Base-by-base conservation (phyloP, 2,329 filamentous ascomycete genomes). In the Colletotrichum liaoningense region DNA sequence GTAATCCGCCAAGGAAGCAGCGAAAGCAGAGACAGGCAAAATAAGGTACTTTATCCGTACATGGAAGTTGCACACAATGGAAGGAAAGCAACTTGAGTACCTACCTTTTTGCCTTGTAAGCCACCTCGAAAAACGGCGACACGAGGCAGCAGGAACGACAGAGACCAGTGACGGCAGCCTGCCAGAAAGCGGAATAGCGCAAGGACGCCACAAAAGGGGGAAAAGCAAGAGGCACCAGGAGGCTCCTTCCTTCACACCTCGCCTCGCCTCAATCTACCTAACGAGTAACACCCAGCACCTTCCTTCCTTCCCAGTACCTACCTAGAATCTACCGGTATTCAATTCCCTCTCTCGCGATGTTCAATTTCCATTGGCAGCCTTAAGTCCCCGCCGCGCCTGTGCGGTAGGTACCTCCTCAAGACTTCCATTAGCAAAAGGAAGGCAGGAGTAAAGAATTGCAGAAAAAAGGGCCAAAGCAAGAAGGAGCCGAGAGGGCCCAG, bases 391-490 rank as follows among this genome's bases (percentile, higher is more conserved):
- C 2, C 38, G 19, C n/a, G 16, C 42, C 42, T 19, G 42, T 49
- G 42, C 42, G 42, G 42, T n/a, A 49, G 3, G 19, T n/a, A n/a
- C 16, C 3, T 19, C 42, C 8, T 4, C 42, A 49, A 6, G 42
- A n/a, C 16, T 19, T 4, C 8, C 30, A 33, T 33, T 9, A 11
- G 30, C 30, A 33, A 33, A 33, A 1, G 42, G 42, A 46, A 46
- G 42, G 42, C 2, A 26, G n/a, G 46, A 49, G 42, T 7, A 2
- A 38, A 24, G 33, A 24, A 26, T 12, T n/a, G 19, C 26, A 54
- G 24, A 57, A 28, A 28, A 19, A 33, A 66, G 33, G 30, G 67
- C 67, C 59, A 62, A 68, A 63, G 58, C 58, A 64, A 26, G 26
- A 55, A 38, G 55, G 5, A 66, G 54, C 11, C 19, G 38, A 38